A percentile compares a stretch with the other conserved stretches of the same genome.
Conservation (phyloP, 768 basidiomycete species). For the Amylocystis lapponica region DNA sequence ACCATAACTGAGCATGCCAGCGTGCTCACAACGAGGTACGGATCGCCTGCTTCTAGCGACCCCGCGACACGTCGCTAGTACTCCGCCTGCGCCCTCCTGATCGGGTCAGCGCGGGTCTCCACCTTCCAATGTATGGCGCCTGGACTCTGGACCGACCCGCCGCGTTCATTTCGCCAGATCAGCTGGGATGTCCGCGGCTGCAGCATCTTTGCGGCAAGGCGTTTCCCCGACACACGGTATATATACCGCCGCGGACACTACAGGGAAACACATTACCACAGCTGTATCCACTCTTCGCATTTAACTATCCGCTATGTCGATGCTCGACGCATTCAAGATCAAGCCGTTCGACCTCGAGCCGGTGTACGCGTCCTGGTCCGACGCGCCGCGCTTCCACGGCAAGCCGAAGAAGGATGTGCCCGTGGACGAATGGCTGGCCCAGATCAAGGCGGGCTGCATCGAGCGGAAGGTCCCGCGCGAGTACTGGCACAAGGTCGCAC, state of each 20-base stretch:
- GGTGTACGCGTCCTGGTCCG: conserved; percentile 56
- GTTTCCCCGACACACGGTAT: not conserved
- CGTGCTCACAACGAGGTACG: conserved; percentile 4
- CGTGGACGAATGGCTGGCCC: conserved; percentile 68
- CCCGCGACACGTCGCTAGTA: not conserved
- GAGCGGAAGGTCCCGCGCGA: conserved; percentile 71
- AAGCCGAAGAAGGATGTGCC: conserved; percentile 62
- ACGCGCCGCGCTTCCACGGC: conserved; percentile 63
- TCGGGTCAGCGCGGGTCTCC: not conserved
- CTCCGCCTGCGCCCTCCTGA: too few species aligned
- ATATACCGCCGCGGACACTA: conserved; percentile 1
- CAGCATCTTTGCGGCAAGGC: conserved; percentile 2
- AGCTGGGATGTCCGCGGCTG: not conserved
- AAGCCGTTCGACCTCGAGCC: conserved; percentile 74
- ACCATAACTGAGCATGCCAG: too few species aligned
- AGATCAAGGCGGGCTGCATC: conserved; percentile 66
- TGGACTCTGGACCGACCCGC: too few species aligned
- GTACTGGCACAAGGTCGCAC: conserved; percentile 78
- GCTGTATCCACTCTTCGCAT: not conserved
- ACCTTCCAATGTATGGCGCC: not conserved
- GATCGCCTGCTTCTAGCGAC: not conserved
- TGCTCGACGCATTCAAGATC: conserved; percentile 76
- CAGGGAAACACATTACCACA: not conserved
- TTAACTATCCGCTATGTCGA: conserved; percentile 20
- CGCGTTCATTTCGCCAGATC: too few species aligned